Evolutionary conservation across 2,329 filamentous ascomycete species (phyloP), one percentile per base, ranked within the genome.

Genomic region (Trichoderma sp.): DNA sequence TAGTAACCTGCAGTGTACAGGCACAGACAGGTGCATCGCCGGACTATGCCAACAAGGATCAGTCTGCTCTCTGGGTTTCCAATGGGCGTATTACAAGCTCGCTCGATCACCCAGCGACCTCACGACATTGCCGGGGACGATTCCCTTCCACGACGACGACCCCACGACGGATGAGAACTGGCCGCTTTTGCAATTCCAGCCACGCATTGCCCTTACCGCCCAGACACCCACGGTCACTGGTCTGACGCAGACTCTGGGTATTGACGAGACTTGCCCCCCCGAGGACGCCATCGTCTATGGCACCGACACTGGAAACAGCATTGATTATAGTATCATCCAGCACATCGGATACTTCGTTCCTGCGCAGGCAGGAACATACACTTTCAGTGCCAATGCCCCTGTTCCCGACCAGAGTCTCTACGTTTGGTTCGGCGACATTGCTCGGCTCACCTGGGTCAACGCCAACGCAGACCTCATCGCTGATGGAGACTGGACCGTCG

Each of bases 341-440:
- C 68, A 70, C 12, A 39, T 64, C n/a, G 68, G 58, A 5, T 70
- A 39, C 17, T 70, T 70, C 26, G 30, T 53, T 26, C 68, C 68
- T 6, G 12, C 20, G 13, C 6, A 20, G 7, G 23, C 32, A 13
- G 68, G 68, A 26, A 30, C 6, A 13, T 70, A 70, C 58, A 70
- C 30, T 4, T 57, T 70, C 32, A 53, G 15, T 15, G 59, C 34
- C 6, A 11, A 23, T 9, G 26, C 32, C 2, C 34, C 65, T 9
- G 17, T 15, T 9, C 34, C 28, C 6, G 47, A 23, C 23, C 32
- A 63, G 43, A 39, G 9, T 12, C 4, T 70, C 6, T 70, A 70
- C 9, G 7, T 70, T 23, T 70, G 68, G 68, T n/a, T 70, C 30
- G 68, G 68, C 7, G 12, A 23, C 0, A 23, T 30, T 6, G 68